Conservation (phyloP, 2,329 filamentous ascomycete genomes). For the Trichoderma sp. region DNA sequence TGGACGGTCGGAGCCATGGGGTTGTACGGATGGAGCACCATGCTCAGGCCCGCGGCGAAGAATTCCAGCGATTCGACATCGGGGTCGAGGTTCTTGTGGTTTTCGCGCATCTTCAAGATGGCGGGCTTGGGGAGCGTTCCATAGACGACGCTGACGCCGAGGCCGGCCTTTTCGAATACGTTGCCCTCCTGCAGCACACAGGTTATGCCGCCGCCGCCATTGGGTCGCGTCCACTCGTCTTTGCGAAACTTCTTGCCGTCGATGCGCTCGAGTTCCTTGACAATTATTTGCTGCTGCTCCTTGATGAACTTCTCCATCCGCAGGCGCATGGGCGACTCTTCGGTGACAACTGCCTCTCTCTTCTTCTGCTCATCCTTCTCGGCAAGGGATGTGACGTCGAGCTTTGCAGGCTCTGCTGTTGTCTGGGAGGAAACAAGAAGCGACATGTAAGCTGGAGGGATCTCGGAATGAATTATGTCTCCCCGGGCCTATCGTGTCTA, state of each 20-base stretch:
- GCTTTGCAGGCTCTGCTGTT: slow-evolving; percentile 41
- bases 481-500: slow-evolving; percentile 12
- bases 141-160: slow-evolving; percentile 94
- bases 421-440: slow-evolving; percentile 34
- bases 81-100: slow-evolving; percentile 85
- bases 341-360: slow-evolving; percentile 64
- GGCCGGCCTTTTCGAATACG: slow-evolving; percentile 95
- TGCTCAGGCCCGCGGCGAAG: slow-evolving; percentile 89
- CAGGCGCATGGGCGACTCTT: slow-evolving; percentile 88
- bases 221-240: slow-evolving; percentile 83
- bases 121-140: slow-evolving; percentile 82
- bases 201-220: slow-evolving; percentile 89
- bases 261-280: slow-evolving; percentile 75
- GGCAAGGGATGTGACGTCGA: slow-evolving; percentile 71
- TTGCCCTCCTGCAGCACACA: slow-evolving; percentile 95
- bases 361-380: slow-evolving; percentile 81
- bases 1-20: slow-evolving; percentile 98
- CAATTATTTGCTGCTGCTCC: slow-evolving; percentile 84
- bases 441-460: neutral
- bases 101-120: slow-evolving; percentile 88
- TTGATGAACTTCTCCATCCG: slow-evolving; percentile 98
- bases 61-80: slow-evolving; percentile 83
- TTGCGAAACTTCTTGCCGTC: slow-evolving; percentile 79
- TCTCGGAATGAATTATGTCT: neutral
- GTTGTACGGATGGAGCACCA: slow-evolving; percentile 91